Conservation (phyloP, 2,329 filamentous ascomycete species). For the Phyllosticta ampelicida region DNA sequence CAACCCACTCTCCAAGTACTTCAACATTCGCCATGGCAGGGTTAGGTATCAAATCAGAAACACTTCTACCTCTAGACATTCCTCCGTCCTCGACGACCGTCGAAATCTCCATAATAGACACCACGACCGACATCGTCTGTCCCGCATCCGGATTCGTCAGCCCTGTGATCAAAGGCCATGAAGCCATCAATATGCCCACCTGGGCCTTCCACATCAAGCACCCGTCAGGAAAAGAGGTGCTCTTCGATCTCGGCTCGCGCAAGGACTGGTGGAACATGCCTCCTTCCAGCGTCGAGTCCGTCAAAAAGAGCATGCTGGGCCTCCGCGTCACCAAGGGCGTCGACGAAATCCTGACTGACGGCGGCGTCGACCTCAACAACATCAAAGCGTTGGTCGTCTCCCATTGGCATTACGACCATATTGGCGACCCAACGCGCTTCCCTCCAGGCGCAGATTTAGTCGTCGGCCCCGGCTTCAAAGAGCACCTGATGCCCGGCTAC, state of each 20-base stretch:
- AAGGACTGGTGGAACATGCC: constrained; percentile 35
- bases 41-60: background rate
- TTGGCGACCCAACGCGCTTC: constrained; percentile 40
- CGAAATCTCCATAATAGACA: constrained; percentile 7
- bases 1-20: background rate
- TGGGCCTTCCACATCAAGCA: constrained; percentile 42
- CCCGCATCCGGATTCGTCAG: constrained; percentile 7
- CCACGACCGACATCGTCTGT: constrained; percentile 7
- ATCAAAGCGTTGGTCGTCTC: constrained; percentile 28
- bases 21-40: background rate
- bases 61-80: constrained; percentile 1
- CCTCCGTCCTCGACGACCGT: background rate
- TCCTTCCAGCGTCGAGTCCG: background rate
- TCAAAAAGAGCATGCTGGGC: constrained; percentile 24
- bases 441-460: constrained; percentile 36
- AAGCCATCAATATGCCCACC: constrained; percentile 22
- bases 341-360: constrained; percentile 26
- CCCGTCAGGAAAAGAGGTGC: constrained; percentile 27
- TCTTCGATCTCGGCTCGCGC: constrained; percentile 39
- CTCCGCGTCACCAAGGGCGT: constrained; percentile 35
- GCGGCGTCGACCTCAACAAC: constrained; percentile 19
- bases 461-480: constrained; percentile 43
- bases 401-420: constrained; percentile 44
- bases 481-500: constrained; percentile 37
- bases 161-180: constrained; percentile 7